A percentile compares a stretch with the other conserved stretches of the same genome.
phyloP scores from a whole-genome alignment of 2,329 filamentous ascomycete species.

The Aspergillus novoparasiticus region DNA sequence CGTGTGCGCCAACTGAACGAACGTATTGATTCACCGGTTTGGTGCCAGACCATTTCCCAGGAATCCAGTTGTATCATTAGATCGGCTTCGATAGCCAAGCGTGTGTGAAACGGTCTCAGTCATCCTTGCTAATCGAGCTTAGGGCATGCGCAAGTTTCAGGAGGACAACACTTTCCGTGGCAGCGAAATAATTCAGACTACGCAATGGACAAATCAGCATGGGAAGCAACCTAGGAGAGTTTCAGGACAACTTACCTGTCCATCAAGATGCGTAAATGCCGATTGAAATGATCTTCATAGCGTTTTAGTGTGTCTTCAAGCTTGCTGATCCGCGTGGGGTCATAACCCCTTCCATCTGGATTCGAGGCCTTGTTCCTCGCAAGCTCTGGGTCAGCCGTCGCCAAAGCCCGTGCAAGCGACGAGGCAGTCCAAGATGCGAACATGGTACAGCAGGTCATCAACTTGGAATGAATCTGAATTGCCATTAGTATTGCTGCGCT shows the following conservation, averaged over 20 bases:
- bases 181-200: slow-evolving; percentile 87
- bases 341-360: slow-evolving; percentile 50
- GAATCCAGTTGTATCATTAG: neutral
- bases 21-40: neutral
- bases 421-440: slow-evolving; percentile 84
- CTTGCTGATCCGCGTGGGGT: slow-evolving; percentile 67
- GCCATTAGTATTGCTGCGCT: neutral
- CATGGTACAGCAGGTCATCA: slow-evolving; percentile 93
- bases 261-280: slow-evolving; percentile 89
- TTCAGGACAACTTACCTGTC: slow-evolving; percentile 61
- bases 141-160: slow-evolving; percentile 65
- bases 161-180: slow-evolving; percentile 93
- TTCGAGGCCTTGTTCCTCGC: slow-evolving; percentile 32
- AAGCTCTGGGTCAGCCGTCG: slow-evolving; percentile 80
- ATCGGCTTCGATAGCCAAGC: neutral
- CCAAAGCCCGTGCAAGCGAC: slow-evolving; percentile 80
- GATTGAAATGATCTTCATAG: slow-evolving; percentile 90
- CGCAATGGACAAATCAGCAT: neutral
- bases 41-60: neutral
- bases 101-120: slow-evolving; percentile 29
- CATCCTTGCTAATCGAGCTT: slow-evolving; percentile 46
- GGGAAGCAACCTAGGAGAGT: too few relatives aligned
- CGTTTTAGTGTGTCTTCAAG: slow-evolving; percentile 85
- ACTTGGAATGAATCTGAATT: slow-evolving; percentile 86
- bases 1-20: neutral